Conservation (phyloP, 2,329 filamentous ascomycete species). For the Cercospora zeae-maydis region DNA sequence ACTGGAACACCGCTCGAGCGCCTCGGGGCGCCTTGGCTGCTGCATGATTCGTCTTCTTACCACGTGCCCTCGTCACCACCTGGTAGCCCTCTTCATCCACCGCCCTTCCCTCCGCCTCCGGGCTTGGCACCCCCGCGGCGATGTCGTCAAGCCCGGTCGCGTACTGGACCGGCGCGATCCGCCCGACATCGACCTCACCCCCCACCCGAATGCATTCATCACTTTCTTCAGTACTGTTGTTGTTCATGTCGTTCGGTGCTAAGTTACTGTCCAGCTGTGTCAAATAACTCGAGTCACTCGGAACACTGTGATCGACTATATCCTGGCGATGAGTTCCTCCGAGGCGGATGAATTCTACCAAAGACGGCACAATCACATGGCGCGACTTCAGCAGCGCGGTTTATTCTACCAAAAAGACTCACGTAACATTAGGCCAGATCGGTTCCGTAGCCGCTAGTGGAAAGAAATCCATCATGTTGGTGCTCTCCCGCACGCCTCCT, state of each 20-base stretch:
- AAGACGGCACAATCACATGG: not conserved
- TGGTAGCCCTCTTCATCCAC: not conserved
- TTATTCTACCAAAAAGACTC: too few species aligned
- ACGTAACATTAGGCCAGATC: too few species aligned
- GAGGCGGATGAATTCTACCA: not conserved
- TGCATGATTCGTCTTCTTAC: not conserved
- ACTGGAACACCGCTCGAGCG: not conserved
- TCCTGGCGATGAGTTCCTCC: not conserved
- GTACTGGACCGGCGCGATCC: not conserved
- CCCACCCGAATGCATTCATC: not conserved
- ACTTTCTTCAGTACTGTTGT: not conserved
- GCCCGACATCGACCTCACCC: not conserved
- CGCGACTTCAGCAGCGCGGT: too few species aligned
- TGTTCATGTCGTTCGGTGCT: not conserved
- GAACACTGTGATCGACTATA: not conserved
- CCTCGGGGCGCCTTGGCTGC: not conserved
- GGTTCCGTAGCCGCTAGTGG: too few species aligned
- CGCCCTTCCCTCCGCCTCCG: not conserved
- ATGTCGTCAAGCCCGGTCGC: not conserved
- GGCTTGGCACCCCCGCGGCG: not conserved
- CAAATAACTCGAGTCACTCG: too few species aligned
- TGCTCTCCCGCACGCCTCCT: too few species aligned
- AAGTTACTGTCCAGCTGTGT: too few species aligned
- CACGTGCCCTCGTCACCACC: not conserved
- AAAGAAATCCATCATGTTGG: too few species aligned